Evolutionary conservation across 1,139 yeast genomes (phyloP).

Genomic region (Magnusiomyces ingens): DNA sequence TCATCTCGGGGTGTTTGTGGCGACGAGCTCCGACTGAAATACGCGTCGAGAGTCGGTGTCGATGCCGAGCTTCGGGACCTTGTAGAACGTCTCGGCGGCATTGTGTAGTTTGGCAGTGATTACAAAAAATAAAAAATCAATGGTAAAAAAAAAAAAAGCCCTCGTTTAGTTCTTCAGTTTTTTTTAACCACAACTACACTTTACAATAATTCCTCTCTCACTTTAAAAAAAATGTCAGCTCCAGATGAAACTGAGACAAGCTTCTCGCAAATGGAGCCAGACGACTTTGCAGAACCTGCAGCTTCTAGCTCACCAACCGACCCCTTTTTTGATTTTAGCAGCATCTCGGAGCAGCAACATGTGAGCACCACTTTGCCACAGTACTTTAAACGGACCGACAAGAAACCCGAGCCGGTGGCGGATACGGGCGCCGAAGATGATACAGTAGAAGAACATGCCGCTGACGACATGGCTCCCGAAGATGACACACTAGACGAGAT

Average conservation of each 20-base stretch:
- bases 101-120: no score
- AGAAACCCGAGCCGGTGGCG: background rate
- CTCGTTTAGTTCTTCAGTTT: background rate
- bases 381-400: conserved; percentile 6
- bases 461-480: background rate
- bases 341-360: conserved; percentile 9
- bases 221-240: background rate
- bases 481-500: background rate
- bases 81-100: no score
- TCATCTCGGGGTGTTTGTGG: no score
- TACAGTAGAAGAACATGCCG: background rate
- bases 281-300: background rate
- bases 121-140: background rate
- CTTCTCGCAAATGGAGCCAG: conserved; percentile 2
- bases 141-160: conserved; percentile 1
- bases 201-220: background rate
- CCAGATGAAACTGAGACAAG: background rate
- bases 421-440: background rate
- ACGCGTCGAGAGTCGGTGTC: no score
- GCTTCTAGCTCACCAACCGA: conserved; percentile 2
- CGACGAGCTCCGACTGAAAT: no score
- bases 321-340: conserved; percentile 12
- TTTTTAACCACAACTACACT: background rate
- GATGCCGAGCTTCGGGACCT: no score
- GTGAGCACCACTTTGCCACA: conserved; percentile 10